Percentiles rank a stretch among this genome's conserved stretches.
phyloP scores from a whole-genome alignment of 2,329 filamentous ascomycete species.

The Aspergillus fijiensis region DNA sequence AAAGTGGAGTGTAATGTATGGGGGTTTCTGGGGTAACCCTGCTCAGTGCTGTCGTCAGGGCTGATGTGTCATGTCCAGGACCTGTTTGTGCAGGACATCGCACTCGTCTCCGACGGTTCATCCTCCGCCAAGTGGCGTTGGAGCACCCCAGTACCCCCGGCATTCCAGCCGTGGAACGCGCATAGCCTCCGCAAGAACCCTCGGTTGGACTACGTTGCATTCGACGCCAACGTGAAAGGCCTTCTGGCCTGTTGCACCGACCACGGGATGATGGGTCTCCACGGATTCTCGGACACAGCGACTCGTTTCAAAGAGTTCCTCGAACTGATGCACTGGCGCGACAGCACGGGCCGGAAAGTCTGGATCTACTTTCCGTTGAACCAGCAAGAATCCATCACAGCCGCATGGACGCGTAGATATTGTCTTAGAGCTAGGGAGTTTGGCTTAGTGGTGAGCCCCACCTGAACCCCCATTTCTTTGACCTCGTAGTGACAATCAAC shows the following conservation, averaged over 20 bases:
- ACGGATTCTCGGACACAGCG: constrained; percentile 11
- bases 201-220: constrained; percentile 13
- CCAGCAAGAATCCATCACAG: constrained; percentile 8
- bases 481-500: not conserved
- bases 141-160: constrained; percentile 15
- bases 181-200: not conserved
- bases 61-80: constrained; percentile 5
- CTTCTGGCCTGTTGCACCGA: constrained; percentile 16
- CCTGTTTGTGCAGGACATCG: constrained; percentile 12
- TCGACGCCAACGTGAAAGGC: constrained; percentile 12
- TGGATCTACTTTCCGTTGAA: constrained; percentile 20
- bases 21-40: too few species aligned
- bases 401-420: constrained; percentile 12
- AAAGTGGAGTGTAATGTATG: constrained; percentile 8
- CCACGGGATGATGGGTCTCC: constrained; percentile 6
- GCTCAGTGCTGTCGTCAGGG: too few species aligned
- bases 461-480: not conserved
- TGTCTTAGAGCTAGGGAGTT: not conserved
- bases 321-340: constrained; percentile 11
- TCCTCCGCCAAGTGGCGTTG: constrained; percentile 1
- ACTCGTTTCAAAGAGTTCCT: constrained; percentile 9
- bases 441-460: constrained; percentile 12
- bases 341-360: not conserved
- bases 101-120: not conserved
- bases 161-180: constrained; percentile 12